These are phyloP conservation scores for Solanum habrochaites DNA, from an alignment of 257 asterid species.

Conservation along the genomic window DNA sequence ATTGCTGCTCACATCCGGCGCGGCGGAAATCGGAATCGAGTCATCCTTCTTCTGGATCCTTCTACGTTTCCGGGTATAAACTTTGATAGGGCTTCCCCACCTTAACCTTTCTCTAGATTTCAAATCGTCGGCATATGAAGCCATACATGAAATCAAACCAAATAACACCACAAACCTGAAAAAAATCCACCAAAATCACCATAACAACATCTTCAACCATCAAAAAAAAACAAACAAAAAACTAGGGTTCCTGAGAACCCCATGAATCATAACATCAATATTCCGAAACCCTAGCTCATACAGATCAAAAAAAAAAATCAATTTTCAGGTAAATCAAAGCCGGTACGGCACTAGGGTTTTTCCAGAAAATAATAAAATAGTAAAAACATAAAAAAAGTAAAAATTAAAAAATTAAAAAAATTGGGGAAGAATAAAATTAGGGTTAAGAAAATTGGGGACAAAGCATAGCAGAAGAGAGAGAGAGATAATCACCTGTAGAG, in stretches of 20 bases:
- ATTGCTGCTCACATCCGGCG: neutral
- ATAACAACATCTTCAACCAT: neutral
- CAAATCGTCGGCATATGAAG: constrained; percentile 31
- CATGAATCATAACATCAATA: constrained; percentile 6
- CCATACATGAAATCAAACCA: constrained; percentile 34
- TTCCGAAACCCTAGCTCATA: constrained; percentile 14
- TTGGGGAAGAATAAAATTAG: neutral
- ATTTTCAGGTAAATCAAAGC: neutral
- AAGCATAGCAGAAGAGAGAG: neutral
- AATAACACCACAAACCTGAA: neutral
- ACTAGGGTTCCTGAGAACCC: constrained; percentile 37
- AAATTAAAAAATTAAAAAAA: neutral
- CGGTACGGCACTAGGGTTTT: constrained; percentile 32
- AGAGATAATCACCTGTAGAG: constrained; percentile 1
- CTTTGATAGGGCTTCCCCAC: constrained; percentile 28
- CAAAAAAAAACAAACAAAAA: neutral
- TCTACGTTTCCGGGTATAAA: constrained; percentile 28
- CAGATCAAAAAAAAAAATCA: neutral
- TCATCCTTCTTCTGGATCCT: constrained; percentile 10
- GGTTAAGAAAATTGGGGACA: neutral
- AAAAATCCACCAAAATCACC: neutral
- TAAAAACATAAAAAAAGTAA: neutral
- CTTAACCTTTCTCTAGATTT: constrained; percentile 18
- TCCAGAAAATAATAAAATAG: neutral
- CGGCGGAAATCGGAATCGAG: neutral